Base-by-base conservation (phyloP, 2,329 filamentous ascomycete species). In the Trichoderma gracile region DNA sequence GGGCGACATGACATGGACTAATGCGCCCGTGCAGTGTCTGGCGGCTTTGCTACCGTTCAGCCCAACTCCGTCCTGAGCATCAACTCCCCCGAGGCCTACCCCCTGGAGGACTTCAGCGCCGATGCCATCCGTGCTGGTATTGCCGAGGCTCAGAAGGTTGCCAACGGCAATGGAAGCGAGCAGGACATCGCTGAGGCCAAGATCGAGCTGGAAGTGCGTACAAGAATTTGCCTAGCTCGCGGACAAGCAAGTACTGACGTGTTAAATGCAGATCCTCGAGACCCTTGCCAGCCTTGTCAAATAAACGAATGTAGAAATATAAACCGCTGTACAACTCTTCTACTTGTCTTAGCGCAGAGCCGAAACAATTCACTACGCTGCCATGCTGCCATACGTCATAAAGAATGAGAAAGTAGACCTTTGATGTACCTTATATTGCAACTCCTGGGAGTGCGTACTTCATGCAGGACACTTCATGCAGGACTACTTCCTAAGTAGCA, bases 171-270 rank as follows among this genome's bases (percentile, higher is more conserved):
- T 76, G 95, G 94, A 75, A 97, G 92, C 80, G 95, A 97, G 87
- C 89, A 93, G 82, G 95, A 98, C 76, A 91, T 98, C 81, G 94
- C 94, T 70, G 95, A 99, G 88, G 95, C 95, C 71, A 98, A 97
- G 88, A 94, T 99, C 78, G 94, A 98, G 86, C 82, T 99, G 72
- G 95, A 99, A 92, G 94, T 97, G 67, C 25, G 75, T 72, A 19
- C 23, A n/a, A 46, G 23, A n/a, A 17, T 17, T 10, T 8, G 10
- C 14, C 21, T 7, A 33, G 14, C 27, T 23, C 23, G 21, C 15
- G 12, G 19, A 52, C 10, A 47, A 52, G 38, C 30, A 52, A 15
- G n/a, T 12, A 25, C 17, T 65, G 10, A 66, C 21, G 15, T 45
- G 6, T 17, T 9, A 54, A 49, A 33, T 57, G 50, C 69, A 93